Percentiles rank a stretch among this genome's conserved stretches.
phyloP scores from a whole-genome alignment of 805 yeast species.

The Kazachstania africana region DNA sequence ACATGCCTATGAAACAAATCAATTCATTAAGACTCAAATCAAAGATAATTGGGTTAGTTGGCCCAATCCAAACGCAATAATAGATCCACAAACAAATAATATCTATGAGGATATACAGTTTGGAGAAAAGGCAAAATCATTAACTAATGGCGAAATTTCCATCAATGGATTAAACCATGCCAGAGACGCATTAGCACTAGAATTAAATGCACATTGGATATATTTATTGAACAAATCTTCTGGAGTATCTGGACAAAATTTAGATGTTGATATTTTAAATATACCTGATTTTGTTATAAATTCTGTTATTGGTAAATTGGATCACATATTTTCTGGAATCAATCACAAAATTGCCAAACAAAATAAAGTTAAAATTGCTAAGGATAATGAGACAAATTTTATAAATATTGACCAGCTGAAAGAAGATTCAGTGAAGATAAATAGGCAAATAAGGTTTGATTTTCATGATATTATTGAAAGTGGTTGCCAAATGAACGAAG shows the following conservation, averaged over 20 bases:
- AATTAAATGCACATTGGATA: conserved; percentile 22
- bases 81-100: conserved; percentile 19
- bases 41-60: conserved; percentile 40
- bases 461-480: conserved; percentile 20
- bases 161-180: conserved; percentile 15
- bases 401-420: not conserved
- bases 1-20: conserved; percentile 24
- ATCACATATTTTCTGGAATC: conserved; percentile 18
- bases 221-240: conserved; percentile 12
- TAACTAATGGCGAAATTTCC: conserved; percentile 18
- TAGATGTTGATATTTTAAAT: conserved; percentile 17
- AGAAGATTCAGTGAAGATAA: conserved; percentile 4
- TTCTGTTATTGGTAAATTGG: conserved; percentile 16
- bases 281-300: conserved; percentile 13
- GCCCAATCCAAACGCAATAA: conserved; percentile 36
- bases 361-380: conserved; percentile 9
- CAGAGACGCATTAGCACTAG: conserved; percentile 15
- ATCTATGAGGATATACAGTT: conserved; percentile 16
- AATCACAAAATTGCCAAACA: conserved; percentile 17
- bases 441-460: conserved; percentile 9
- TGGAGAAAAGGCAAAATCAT: not conserved
- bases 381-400: not conserved
- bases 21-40: conserved; percentile 28
- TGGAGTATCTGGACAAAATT: conserved; percentile 3
- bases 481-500: conserved; percentile 23